These are phyloP conservation scores for Boletus insuetus DNA, from an alignment of 768 basidiomycete species.

Conservation along the genomic window DNA sequence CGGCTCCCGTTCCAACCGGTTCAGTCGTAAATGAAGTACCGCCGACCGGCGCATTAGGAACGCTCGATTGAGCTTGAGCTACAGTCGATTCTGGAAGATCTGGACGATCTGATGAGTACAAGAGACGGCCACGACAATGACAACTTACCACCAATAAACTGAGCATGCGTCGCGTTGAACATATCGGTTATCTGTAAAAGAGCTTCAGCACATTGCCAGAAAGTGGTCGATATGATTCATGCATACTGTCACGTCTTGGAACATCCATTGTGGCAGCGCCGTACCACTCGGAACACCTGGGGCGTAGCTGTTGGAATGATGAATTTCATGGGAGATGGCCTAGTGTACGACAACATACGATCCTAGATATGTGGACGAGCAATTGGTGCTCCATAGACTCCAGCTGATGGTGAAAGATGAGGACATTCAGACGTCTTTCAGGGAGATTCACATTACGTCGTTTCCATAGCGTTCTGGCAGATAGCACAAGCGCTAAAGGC, in stretches of 20 bases:
- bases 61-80: not conserved
- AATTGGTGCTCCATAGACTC: constrained; percentile 49
- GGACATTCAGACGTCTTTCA: not conserved
- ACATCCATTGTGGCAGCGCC: constrained; percentile 61
- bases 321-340: not conserved
- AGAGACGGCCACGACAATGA: not conserved
- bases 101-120: not conserved
- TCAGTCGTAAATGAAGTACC: too few relatives aligned
- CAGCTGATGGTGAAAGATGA: constrained; percentile 36
- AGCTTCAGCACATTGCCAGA: constrained; percentile 3
- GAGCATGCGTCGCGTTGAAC: not conserved
- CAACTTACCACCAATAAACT: not conserved
- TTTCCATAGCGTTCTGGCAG: constrained; percentile 46
- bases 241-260: constrained; percentile 49
- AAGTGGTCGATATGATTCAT: not conserved
- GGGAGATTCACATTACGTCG: constrained; percentile 27
- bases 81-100: not conserved
- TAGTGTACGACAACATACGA: constrained; percentile 14
- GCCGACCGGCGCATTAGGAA: too few relatives aligned
- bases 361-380: constrained; percentile 34
- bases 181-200: constrained; percentile 20
- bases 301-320: constrained; percentile 38
- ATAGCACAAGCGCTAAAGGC: constrained; percentile 56
- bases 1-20: too few relatives aligned
- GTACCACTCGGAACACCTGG: constrained; percentile 44